phyloP scores from a whole-genome alignment of 2,329 filamentous ascomycete species.

The Nothophoma quercina region DNA sequence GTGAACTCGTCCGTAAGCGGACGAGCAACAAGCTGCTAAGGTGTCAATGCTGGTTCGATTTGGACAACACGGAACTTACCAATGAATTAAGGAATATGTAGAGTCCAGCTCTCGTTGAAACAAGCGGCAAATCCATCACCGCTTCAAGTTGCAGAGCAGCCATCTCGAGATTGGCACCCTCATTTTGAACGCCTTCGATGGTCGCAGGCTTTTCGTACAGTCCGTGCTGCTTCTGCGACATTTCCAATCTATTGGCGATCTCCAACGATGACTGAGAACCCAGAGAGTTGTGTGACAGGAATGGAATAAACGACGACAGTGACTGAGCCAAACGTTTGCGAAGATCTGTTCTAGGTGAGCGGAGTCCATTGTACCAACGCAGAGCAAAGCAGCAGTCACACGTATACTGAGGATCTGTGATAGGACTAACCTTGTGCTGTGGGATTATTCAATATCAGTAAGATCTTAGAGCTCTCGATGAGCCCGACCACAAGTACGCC shows the following conservation, averaged over 20 bases:
- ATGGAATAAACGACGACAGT: constrained; percentile 43
- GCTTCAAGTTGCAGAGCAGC: constrained; percentile 61
- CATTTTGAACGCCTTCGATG: constrained; percentile 52
- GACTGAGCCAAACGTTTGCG: constrained; percentile 44
- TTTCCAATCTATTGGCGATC: constrained; percentile 50
- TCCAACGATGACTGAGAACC: constrained; percentile 61
- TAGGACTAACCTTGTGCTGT: constrained; percentile 60
- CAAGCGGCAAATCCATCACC: constrained; percentile 70
- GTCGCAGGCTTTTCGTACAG: constrained; percentile 54
- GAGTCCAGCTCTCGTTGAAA: constrained; percentile 80
- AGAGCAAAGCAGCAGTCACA: neutral
- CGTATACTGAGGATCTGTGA: neutral
- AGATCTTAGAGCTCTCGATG: constrained; percentile 65
- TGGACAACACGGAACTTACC: constrained; percentile 57
- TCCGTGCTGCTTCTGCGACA: constrained; percentile 51
- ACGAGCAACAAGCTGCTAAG: constrained; percentile 74
- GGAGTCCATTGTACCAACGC: neutral
- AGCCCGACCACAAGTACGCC: constrained; percentile 69
- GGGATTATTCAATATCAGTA: constrained; percentile 62
- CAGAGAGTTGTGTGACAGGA: constrained; percentile 63
- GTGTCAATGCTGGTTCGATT: constrained; percentile 40
- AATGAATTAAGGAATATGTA: constrained; percentile 86
- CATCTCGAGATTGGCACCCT: constrained; percentile 50
- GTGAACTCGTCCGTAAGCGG: constrained; percentile 83
- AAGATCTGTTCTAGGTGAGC: constrained; percentile 34